Evolutionary conservation across 202 grass and related monocot species (phyloP), one percentile per base, ranked within the genome.

Genomic region (Bolboschoenoplectus hybrid): DNA sequence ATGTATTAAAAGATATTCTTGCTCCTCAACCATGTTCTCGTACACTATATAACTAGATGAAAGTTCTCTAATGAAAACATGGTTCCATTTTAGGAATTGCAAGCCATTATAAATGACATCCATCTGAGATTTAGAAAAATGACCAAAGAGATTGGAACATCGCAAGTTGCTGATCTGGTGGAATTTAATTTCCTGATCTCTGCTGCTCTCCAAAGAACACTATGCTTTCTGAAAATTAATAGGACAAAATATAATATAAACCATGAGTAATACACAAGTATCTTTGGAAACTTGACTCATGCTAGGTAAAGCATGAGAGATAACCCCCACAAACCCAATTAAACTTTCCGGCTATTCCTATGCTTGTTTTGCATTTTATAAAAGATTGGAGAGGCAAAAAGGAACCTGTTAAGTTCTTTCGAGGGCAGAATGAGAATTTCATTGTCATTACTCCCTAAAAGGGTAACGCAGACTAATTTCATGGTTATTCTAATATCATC

Each of bases 151-250:
- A 50, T 74, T 32, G 46, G 7, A 74, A 7, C 46, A 50, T 74
- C 51, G 71, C 1, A 51, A 34, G 40, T 51, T 34, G 7, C 46
- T 51, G 71, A 68, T 70, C 9, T 74, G 46, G 71, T 52, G 4
- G 9, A 52, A 34, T 40, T 45, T 7, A 45, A 46, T n/a, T 74
- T 2, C 71, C 40, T 73, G 69, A 74, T 2, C 46, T 51, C 4
- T 60, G 52, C 75, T 17, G 58, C 8, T 8, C 16, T 80, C 53
- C 53, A 10, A 71, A 44, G 68, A 20, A 72, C 68, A 78, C 53
- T 80, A 80, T 60, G 75, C 75, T 80, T 80, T 80, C 75, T 80
- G 75, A 60, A 74, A 74, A 74, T 74, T 49, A 74, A 4, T 14
- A 80, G 36, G 7, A 16, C 26, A 41, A 46, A 68, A 36, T 68